Percentiles rank a stretch among this genome's conserved stretches.
Conservation (phyloP, 805 yeast genomes). For the Suhomyces kilbournensis region DNA sequence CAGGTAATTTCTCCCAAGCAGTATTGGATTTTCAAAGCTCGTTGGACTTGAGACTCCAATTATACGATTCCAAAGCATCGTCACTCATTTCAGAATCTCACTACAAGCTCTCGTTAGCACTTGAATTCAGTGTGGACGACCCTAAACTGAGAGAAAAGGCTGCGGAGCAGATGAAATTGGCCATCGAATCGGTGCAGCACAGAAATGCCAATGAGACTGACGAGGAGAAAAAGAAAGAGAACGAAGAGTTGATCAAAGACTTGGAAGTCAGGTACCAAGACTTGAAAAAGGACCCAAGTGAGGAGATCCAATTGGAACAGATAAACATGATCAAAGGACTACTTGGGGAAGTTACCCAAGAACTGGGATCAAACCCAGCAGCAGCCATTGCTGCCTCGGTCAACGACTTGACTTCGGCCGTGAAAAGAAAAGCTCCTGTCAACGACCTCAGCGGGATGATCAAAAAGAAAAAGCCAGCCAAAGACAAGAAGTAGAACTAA, state of each 20-base stretch:
- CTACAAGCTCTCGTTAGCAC: constrained; percentile 75
- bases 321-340: constrained; percentile 54
- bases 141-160: constrained; percentile 48
- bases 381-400: constrained; percentile 28
- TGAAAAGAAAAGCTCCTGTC: constrained; percentile 45
- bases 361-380: neutral
- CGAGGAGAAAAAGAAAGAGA: constrained; percentile 41
- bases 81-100: constrained; percentile 72
- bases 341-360: constrained; percentile 44
- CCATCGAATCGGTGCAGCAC: constrained; percentile 43
- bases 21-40: constrained; percentile 62
- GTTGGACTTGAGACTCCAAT: constrained; percentile 49
- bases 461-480: constrained; percentile 41
- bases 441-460: constrained; percentile 37
- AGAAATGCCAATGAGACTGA: constrained; percentile 41
- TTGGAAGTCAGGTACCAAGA: constrained; percentile 56
- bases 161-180: constrained; percentile 50
- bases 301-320: constrained; percentile 48
- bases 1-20: constrained; percentile 83
- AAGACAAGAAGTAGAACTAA: constrained; percentile 1
- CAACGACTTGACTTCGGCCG: constrained; percentile 62
- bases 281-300: constrained; percentile 49
- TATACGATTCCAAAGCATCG: constrained; percentile 49
- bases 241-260: constrained; percentile 51
- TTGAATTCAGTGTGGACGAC: constrained; percentile 65